Evolutionary conservation across 2,329 filamentous ascomycete species (phyloP), one percentile per base, ranked within the genome.

Genomic region (Botrytis byssoidea): DNA sequence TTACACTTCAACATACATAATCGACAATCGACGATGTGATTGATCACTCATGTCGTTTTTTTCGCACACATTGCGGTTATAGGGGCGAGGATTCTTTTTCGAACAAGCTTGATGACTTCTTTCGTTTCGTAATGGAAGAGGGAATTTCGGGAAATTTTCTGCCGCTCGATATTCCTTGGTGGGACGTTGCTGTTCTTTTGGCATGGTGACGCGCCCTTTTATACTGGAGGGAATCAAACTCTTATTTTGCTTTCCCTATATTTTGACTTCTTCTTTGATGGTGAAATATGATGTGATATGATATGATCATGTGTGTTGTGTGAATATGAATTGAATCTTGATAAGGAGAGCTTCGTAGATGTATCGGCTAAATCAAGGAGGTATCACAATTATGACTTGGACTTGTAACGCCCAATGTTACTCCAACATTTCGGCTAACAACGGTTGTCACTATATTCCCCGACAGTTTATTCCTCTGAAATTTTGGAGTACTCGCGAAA

Each of bases 221-320:
- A 68, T 44, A 69, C 48, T 57, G 7, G 3, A 32, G 66, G 48
- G 46, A 69, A 69, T 69, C 48, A 69, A 57, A 69, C 48, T 69
- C 66, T 69, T 69, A 69, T 69, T 69, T 69, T 69, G 66, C n/a
- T 44, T 69, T 69, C 66, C 37, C 48, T 59, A 57, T 69, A 69
- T 22, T 25, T 29, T 69, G 66, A 5, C 18, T 37, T 29, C 10
- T 51, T 44, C 57, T 69, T 69, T 16, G 35, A 10, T 16, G 3
- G 14, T 42, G 40, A 14, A 6, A 25, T 68, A 35, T 68, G 48
- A 57, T 57, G 35, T 68, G 35, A 68, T 69, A 25, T 68, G 46
- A 65, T 22, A 12, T 61, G n/a, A 35, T 48, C 25, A 44, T 12
- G 7, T 65, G 7, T 32, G 4, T 57, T 57, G 44, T 67, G 65